Conservation (phyloP, 345 rosid genomes). For the Xanthoceras sorbifolium region DNA sequence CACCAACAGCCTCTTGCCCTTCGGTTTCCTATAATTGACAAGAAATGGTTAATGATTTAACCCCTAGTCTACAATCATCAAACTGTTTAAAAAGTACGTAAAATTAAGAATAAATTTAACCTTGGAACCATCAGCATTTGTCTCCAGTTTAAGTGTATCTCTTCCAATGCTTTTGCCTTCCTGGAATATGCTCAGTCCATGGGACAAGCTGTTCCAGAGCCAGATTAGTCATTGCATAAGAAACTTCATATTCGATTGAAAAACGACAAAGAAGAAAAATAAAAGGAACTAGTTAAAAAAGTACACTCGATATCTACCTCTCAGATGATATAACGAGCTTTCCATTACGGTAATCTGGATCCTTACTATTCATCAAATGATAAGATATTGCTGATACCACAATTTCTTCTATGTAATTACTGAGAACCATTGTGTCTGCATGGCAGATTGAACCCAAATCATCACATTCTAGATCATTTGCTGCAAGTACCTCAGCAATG, state of each 20-base stretch:
- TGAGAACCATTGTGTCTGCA: slow-evolving; percentile 68
- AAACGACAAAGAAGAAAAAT: neutral
- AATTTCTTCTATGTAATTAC: slow-evolving; percentile 82
- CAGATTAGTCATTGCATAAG: slow-evolving; percentile 16
- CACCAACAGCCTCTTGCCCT: slow-evolving; percentile 48
- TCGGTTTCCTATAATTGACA: slow-evolving; percentile 36
- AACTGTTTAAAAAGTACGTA: slow-evolving; percentile 11
- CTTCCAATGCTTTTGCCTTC: slow-evolving; percentile 68
- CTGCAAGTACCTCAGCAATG: slow-evolving; percentile 89
- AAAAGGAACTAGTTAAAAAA: neutral
- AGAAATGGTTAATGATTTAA: slow-evolving; percentile 3
- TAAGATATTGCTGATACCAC: slow-evolving; percentile 81
- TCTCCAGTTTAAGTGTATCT: slow-evolving; percentile 72
- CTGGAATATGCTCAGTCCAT: slow-evolving; percentile 88
- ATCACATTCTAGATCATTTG: slow-evolving; percentile 88
- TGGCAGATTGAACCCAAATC: slow-evolving; percentile 80
- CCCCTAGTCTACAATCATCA: slow-evolving; percentile 1
- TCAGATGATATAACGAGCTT: slow-evolving; percentile 89
- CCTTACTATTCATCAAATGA: slow-evolving; percentile 74
- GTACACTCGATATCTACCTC: slow-evolving; percentile 45
- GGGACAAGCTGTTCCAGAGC: slow-evolving; percentile 77
- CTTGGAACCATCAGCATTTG: slow-evolving; percentile 73
- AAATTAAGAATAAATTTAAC: slow-evolving; percentile 36
- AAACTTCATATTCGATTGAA: neutral
- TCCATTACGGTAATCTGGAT: slow-evolving; percentile 91